Evolutionary conservation across 192 early-diverging fungal species (phyloP), one percentile per base, ranked within the genome.

Genomic region (Paraglomus brasilianum): DNA sequence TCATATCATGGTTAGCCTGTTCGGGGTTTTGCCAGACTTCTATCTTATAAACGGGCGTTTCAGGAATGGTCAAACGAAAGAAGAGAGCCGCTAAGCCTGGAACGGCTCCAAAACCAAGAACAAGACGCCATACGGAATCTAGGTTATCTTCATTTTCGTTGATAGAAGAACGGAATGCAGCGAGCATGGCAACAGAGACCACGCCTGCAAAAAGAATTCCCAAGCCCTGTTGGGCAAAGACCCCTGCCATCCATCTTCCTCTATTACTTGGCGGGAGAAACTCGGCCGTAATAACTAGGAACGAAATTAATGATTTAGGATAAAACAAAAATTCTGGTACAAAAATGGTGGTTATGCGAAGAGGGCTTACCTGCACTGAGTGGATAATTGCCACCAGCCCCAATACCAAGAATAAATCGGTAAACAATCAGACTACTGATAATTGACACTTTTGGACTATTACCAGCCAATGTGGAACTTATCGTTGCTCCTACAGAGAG

Each of bases 361-460:
- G 17, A 17, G 5, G 8, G 5, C 7, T 17, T 2, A 24, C 74
- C 75, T 47, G 93, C 93, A 9, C 92, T 94, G 71, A 97, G 81
- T 15, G 95, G 95, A 76, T 98, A 98, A 77, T 98, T 94, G 65
- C 93, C 93, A 68, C 95, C 95, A 71, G 96, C 88, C 72, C 95
- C 95, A 56, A 96, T 81, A 71, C 95, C 95, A 52, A 98, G 87
- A 69, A 98, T 71, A 42, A 98, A 85, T 65, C 95, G 92, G 93
- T 93, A 96, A 70, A 95, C 81, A 60, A 85, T 86, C 52, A 98
- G 77, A 38, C 93, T 83, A 71, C 84, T 77, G 53, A 92, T 83
- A 47, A 95, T 81, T 66, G 80, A 81, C 61, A 91, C 79, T 36
- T 89, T 90, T 62, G 80, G 82, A 14, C 84, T 84, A 69, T 88